Base-by-base conservation (phyloP, 108 stramenopile genomes). In the Skeletonema menzelii region DNA sequence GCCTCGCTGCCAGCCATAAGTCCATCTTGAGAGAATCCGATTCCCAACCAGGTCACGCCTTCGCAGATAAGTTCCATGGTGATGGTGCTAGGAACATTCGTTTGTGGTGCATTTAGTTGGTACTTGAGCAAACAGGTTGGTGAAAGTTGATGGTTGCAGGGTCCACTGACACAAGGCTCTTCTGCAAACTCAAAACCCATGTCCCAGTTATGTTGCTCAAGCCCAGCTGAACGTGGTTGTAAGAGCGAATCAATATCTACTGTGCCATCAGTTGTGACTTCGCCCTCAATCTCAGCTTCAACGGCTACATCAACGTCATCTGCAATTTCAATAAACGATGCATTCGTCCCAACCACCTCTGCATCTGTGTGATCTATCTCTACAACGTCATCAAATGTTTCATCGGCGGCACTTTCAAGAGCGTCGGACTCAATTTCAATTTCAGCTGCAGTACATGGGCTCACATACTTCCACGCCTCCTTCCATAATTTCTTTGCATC, bases 1-100 rank as follows among this genome's bases (percentile, higher is more conserved):
- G 73, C 73, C 24, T 74, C 73, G 38, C 73, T 74, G 26, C 73
- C 73, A 34, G 65, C 44, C 73, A 74, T 74, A 2, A 2, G 12
- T 12, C 60, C 70, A 20, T 44, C 44, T 24, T 47, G 8, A 40
- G 70, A 47, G 30, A 71, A 32, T 14, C 53, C 70, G 7, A 71
- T 10, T 26, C 57, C 59, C 5, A 71, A 26, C 70, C 70, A 71
- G 31, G n/a, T 47, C 2, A 37, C 35, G 35, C 35, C 35, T 37
- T 37, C 35, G 11, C 35, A 37, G 11, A 37, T 37, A 11, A 37
- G 35, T 11, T 37, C 35, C 35, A 37, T 37, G 0, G 35, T 37
- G 35, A 37, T 37, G 11, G 35, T 37, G 35, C 10, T 37, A 37
- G 10, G 35, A 0, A 12, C 35, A 12, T 37, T 37, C 11, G 11